Base-by-base conservation (phyloP, 2,329 filamentous ascomycete genomes). In the Aspergillus candidus region DNA sequence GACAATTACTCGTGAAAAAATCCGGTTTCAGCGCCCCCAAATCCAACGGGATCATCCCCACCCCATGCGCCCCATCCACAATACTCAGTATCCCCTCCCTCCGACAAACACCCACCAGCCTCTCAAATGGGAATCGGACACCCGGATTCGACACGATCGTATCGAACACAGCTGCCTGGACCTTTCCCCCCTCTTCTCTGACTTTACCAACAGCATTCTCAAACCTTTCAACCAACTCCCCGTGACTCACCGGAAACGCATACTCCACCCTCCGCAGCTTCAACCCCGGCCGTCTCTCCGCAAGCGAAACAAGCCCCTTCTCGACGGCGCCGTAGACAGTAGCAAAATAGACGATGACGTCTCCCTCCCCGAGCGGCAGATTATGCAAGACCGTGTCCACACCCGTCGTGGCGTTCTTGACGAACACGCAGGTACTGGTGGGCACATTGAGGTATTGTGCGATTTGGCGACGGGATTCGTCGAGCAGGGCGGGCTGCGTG, bases 1-100 rank as follows among this genome's bases (percentile, higher is more conserved):
- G 87, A 55, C 82, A 87, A 63, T 96, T 96, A 43, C 77, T 84
- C 11, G 91, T 77, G 59, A 94, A 87, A 69, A 94, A 96, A 65
- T 96, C 90, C 0, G 88, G 83, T 50, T 89, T 78, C 3, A 89
- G 69, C 4, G 68, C 63, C 0, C 61, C 51, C 11, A 96, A 67
- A 63, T 94, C 79, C 6, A 96, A 65, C 1, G 77, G 72, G 6
- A 95, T 75, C 66, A 93, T 84, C 2, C 91, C 91, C 17, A 94
- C 70, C 1, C 84, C 84, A 66, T 97, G 91, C 0, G 91, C 91
- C 12, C 80, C 90, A 61, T 97, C 91, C 32, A 96, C 72, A 14
- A 88, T 71, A 55, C 84, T 89, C 42, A 91, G 60, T 3, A 96
- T 70, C 0, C 77, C 79, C 17, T 83, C 71, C 44, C 83, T 76